Base-by-base conservation (phyloP, 768 basidiomycete species). In the Sarcomyxa edulis region DNA sequence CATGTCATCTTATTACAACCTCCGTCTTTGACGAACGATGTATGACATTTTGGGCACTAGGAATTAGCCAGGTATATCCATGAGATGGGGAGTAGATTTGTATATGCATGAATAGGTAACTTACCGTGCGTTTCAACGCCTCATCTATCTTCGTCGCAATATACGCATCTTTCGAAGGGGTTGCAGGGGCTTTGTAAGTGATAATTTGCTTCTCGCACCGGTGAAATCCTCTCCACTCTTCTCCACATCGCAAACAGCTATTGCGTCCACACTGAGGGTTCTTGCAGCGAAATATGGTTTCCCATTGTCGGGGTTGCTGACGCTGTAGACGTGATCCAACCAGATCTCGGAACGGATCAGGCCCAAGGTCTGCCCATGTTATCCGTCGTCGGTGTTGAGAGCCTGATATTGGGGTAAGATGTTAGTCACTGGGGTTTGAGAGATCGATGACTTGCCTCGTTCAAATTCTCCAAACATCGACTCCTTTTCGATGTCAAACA, bases 1-100 rank as follows among this genome's bases (percentile, higher is more conserved):
- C 37, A 38, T 15, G n/a, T 24, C 26, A 38, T 29, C 14, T 20
- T 38, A 20, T 38, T 38, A 29, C 37, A 38, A 14, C 37, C 37
- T 3, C 37, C 27, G 14, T 38, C 37, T 19, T 38, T 38, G 7
- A 38, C 16, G 27, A 38, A 38, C 4, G 37, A 28, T 10, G 37
- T 38, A 12, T 29, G 14, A 19, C 37, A 38, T 5, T 21, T n/a
- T 18, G 37, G 37, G 26, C 37, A 38, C 37, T 38, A 15, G 31
- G 19, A 35, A 35, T 10, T 14, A 20, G 11, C 21, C 11, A 20
- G 26, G 10, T 4, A 23, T n/a, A n/a, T n/a, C n/a, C n/a, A n/a
- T n/a, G n/a, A n/a, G n/a, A n/a, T n/a, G n/a, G n/a, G n/a, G n/a
- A n/a, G n/a, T n/a, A 19, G 14, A 6, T 9, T 5, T 12, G 34